Evolutionary conservation across 2,329 filamentous ascomycete genomes (phyloP).

Genomic region (Cercospora sp.): DNA sequence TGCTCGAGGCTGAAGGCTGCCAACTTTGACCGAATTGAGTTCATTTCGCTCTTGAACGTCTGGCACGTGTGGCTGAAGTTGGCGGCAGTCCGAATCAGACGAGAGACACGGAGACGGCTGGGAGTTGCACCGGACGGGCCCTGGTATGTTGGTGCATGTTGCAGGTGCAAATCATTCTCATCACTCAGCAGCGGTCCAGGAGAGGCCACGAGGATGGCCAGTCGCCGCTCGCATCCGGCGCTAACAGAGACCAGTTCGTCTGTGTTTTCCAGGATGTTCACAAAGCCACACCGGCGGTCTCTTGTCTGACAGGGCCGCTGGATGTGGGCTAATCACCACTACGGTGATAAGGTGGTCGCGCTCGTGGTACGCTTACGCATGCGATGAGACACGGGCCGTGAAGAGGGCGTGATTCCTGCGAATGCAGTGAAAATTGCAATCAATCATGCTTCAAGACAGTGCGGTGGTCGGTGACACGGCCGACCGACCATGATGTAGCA

Average conservation of each 20-base stretch:
- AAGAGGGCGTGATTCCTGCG: background rate
- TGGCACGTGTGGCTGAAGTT: background rate
- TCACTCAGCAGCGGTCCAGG: background rate
- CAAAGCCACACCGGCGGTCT: constrained; percentile 9
- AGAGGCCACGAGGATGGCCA: background rate
- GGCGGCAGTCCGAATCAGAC: background rate
- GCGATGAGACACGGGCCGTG: constrained; percentile 16
- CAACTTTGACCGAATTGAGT: constrained; percentile 5
- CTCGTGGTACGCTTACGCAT: constrained; percentile 19
- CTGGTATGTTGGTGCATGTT: background rate
- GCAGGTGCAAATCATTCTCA: background rate
- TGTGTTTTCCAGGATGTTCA: constrained; percentile 2
- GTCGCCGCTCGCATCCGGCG: constrained; percentile 16
- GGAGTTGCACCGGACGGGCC: background rate
- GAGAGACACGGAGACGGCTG: background rate
- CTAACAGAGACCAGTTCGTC: constrained; percentile 9
- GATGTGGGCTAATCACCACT: constrained; percentile 4
- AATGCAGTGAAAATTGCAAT: background rate
- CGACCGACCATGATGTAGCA: background rate
- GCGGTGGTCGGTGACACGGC: background rate
- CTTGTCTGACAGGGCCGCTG: background rate
- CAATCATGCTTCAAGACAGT: background rate
- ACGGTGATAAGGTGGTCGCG: constrained; percentile 3
- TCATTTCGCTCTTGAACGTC: background rate
- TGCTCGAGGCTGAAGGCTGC: background rate